phyloP scores from a whole-genome alignment of 2,329 filamentous ascomycete genomes.

The Magnaporthiopsis poae region DNA sequence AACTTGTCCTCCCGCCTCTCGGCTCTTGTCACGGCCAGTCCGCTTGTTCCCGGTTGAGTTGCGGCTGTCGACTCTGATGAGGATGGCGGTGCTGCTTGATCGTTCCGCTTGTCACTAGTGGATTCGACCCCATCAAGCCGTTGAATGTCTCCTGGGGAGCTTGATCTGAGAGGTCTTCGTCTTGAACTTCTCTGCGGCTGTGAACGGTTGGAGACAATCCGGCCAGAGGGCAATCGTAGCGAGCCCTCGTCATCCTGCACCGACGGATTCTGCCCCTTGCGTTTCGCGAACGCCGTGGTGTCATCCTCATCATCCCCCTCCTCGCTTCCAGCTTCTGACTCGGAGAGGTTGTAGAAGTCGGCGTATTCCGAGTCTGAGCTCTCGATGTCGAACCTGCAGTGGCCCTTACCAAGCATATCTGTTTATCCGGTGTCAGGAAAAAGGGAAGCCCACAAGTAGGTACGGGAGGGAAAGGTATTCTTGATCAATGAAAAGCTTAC shows the following conservation, averaged over 20 bases:
- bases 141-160: neutral
- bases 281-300: neutral
- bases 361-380: constrained; percentile 26
- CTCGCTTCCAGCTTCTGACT: constrained; percentile 9
- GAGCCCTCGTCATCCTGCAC: constrained; percentile 18
- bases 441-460: too few relatives aligned
- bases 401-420: constrained; percentile 38
- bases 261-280: constrained; percentile 4
- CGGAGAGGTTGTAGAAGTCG: constrained; percentile 30
- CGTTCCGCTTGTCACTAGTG: neutral
- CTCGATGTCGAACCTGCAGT: constrained; percentile 33
- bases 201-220: constrained; percentile 18
- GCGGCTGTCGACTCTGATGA: too few relatives aligned
- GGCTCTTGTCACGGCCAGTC: neutral
- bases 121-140: neutral
- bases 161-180: neutral
- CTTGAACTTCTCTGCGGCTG: neutral
- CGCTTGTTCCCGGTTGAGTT: neutral
- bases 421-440: neutral
- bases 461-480: neutral
- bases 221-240: constrained; percentile 27
- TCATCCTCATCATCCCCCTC: neutral
- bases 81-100: neutral
- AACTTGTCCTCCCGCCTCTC: constrained; percentile 1
- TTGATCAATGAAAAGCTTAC: neutral